These are phyloP conservation scores for Canavalia gladiata DNA, from an alignment of 306 rosid species.

Conservation along the genomic window DNA sequence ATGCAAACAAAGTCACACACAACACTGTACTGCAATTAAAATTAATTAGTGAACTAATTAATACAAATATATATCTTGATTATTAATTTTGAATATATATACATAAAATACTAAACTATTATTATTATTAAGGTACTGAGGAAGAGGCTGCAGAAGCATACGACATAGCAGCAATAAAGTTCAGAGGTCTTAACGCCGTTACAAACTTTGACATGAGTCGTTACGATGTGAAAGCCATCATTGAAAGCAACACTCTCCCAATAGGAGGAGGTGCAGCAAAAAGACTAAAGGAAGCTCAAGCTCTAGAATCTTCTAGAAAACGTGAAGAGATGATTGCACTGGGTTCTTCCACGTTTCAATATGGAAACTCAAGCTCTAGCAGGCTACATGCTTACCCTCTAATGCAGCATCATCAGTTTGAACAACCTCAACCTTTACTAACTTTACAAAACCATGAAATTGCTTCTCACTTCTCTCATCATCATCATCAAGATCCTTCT, in stretches of 20 bases:
- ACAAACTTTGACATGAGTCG: constrained; percentile 98
- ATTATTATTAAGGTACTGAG: constrained; percentile 70
- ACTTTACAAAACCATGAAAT: constrained; percentile 77
- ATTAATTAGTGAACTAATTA: background rate
- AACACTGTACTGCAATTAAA: background rate
- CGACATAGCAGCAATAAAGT: constrained; percentile 96
- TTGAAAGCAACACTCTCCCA: constrained; percentile 91
- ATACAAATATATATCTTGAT: no score
- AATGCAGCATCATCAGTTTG: constrained; percentile 60
- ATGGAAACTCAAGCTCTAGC: constrained; percentile 57
- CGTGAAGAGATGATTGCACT: constrained; percentile 87
- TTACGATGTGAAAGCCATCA: constrained; percentile 89
- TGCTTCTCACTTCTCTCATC: constrained; percentile 46
- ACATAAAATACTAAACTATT: no score
- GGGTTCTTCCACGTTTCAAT: constrained; percentile 64
- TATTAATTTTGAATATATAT: no score
- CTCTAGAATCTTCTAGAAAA: constrained; percentile 83
- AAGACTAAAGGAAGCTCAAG: constrained; percentile 92
- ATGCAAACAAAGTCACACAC: background rate
- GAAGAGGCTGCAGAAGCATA: constrained; percentile 99
- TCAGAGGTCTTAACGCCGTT: constrained; percentile 91
- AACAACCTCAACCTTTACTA: constrained; percentile 70
- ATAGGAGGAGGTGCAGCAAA: constrained; percentile 98
- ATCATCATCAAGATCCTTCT: constrained; percentile 64
- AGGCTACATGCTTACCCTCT: constrained; percentile 68